phyloP scores from a whole-genome alignment of 805 yeast genomes.

The Sungouiozyma intestinalis region DNA sequence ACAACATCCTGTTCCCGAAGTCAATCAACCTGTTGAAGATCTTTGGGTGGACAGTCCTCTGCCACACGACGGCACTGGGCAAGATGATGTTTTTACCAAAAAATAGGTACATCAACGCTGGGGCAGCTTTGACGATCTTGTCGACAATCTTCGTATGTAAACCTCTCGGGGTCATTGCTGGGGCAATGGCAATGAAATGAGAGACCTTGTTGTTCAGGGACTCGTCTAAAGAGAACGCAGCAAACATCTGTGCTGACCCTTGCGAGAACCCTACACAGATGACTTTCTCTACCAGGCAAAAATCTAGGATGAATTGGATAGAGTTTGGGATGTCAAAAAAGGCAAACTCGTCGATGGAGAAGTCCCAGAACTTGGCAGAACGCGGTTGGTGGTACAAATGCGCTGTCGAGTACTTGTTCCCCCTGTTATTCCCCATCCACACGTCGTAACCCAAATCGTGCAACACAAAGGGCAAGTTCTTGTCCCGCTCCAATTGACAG shows the following conservation, averaged over 20 bases:
- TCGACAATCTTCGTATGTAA: conserved; percentile 68
- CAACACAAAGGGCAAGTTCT: conserved; percentile 63
- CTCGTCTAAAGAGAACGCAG: conserved; percentile 59
- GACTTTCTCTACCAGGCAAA: conserved; percentile 36
- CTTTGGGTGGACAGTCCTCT: conserved; percentile 31
- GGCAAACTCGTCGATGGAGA: conserved; percentile 86
- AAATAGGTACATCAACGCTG: conserved; percentile 54
- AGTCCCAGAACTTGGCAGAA: conserved; percentile 64
- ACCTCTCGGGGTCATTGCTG: conserved; percentile 89
- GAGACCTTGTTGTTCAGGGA: conserved; percentile 46
- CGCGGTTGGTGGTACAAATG: conserved; percentile 41
- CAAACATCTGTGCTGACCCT: conserved; percentile 91
- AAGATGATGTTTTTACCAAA: conserved; percentile 69
- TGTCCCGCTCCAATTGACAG: conserved; percentile 35
- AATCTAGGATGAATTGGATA: conserved; percentile 56
- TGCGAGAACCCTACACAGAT: conserved; percentile 85
- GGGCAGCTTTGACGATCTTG: conserved; percentile 64
- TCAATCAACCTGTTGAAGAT: conserved; percentile 47
- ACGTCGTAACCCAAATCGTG: conserved; percentile 85
- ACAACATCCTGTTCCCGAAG: conserved; percentile 50
- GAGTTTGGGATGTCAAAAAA: conserved; percentile 80
- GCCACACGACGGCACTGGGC: conserved; percentile 76
- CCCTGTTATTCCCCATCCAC: conserved; percentile 88
- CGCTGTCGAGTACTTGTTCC: conserved; percentile 84
- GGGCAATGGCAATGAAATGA: conserved; percentile 73